Conservation (phyloP, 208 protist species). For the Trypanosoma conorhini region DNA sequence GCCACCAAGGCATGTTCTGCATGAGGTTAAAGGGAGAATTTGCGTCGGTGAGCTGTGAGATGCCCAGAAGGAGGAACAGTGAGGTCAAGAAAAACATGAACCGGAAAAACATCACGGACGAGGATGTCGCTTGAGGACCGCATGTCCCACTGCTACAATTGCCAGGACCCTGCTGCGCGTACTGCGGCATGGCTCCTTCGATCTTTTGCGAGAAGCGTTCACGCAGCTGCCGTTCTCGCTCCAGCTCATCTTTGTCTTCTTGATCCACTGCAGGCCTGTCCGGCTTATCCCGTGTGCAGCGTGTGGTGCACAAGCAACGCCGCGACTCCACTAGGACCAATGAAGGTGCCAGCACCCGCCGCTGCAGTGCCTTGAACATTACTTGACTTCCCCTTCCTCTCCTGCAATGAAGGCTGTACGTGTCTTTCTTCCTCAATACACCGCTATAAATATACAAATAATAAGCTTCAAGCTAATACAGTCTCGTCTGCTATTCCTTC, state of each 20-base stretch:
- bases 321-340: background rate
- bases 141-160: slow-evolving; percentile 14
- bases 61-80: slow-evolving; percentile 46
- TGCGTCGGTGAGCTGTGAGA: slow-evolving; percentile 47
- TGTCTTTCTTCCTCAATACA: slow-evolving; percentile 7
- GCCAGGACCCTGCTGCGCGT: slow-evolving; percentile 9
- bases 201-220: slow-evolving; percentile 81
- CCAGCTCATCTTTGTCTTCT: slow-evolving; percentile 81
- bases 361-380: slow-evolving; percentile 9
- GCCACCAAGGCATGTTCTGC: slow-evolving; percentile 77
- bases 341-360: background rate
- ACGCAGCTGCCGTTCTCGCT: slow-evolving; percentile 73
- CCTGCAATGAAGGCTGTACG: background rate
- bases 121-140: slow-evolving; percentile 12
- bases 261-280: slow-evolving; percentile 44
- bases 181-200: slow-evolving; percentile 48
- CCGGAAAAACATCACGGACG: slow-evolving; percentile 37
- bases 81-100: slow-evolving; percentile 66
- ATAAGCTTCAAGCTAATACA: too few relatives aligned
- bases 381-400: background rate
- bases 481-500: background rate
- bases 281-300: slow-evolving; percentile 9
- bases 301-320: slow-evolving; percentile 12
- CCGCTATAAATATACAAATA: too few relatives aligned
- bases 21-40: slow-evolving; percentile 65